Base-by-base conservation (phyloP, 371 early-diverging fungal genomes). In the Mucor velutinosus region DNA sequence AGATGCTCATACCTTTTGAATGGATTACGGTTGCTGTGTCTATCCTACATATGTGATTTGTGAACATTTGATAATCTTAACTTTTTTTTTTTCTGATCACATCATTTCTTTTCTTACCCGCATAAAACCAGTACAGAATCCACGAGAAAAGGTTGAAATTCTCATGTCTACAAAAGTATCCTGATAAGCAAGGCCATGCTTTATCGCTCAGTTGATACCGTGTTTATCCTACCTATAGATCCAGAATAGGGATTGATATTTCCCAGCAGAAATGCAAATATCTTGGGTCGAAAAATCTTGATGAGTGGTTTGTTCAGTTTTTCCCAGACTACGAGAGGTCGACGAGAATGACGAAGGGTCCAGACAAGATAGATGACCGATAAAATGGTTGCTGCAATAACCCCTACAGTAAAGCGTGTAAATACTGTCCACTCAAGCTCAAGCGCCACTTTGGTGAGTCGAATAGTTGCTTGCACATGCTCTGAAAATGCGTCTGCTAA, bases 51-150 rank as follows among this genome's bases (percentile, higher is more conserved):
- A 23, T 47, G n/a, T 47, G 49, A 39, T 43, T 51, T 51, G n/a
- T 51, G 11, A 51, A 2, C 10, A 25, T 21, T 43, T n/a, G 43
- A 15, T 51, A 19, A 19, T 25, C 25, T 60, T 30, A 47, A 65
- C n/a, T n/a, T n/a, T n/a, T n/a, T 15, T 67, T 10, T 4, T 43
- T 2, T n/a, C 15, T n/a, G 7, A 43, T n/a, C 43, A 43, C 17
- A 43, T 5, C n/a, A 17, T 35, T 35, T 35, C 35, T 35, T 35
- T 10, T 17, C 71, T 71, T 77, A 81, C 84, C n/a, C 80, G 77
- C 81, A 84, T 78, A 65, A 84, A 75, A 32, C 80, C 84, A 23
- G 80, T 78, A 68, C 84, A 84, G 58, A 78, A 81, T 21, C 84
- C 84, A 53, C 69, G 65, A 10, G 84, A 81, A 61, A 76, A 78